Evolutionary conservation across 2,329 filamentous ascomycete species (phyloP), one percentile per base, ranked within the genome.

Genomic region (Aspergillus brasiliensis): DNA sequence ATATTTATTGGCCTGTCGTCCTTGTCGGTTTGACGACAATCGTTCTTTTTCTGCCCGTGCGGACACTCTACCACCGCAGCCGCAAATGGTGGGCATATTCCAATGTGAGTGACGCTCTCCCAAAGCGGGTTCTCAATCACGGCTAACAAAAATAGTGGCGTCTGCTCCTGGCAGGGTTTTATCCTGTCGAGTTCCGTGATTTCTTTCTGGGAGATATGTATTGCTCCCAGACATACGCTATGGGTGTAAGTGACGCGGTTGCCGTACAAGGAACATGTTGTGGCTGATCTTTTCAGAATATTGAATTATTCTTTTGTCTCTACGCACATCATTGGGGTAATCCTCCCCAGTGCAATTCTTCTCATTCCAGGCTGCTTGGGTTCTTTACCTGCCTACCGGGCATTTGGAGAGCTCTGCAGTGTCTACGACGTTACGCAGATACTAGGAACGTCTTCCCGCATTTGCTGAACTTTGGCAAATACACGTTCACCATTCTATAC

Each of bases 141-240:
- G 49, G 37, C 66, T 72, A 8, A 74, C 60, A 28, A 11, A 10
- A 40, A 8, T 64, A 95, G 89, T 96, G 91, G 85, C 91, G 95
- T 62, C 82, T 98, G 17, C 79, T 96, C 56, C 84, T 94, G 51
- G 91, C 94, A 13, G 93, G 93, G 3, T 74, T 96, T 19, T 97
- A 96, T 70, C 92, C 92, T 1, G 95, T 99, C 52, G 94, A 98
- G 73, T 99, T 98, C 74, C 87, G 93, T 59, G 95, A 99, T 76
- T 98, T 99, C 78, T 98, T 97, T 76, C 84, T 98, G 0, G 95
- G 95, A 55, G 95, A 99, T 73, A 97, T 98, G 83, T 97, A 96
- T 76, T 98, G 94, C 77, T 98, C 95, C 2, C 82, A 96, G 58
- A 96, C 93, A 5, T 99, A 99, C 75, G 85, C 89, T 15, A 91